Base-by-base conservation (phyloP, 768 basidiomycete genomes). In the Russula sp. region DNA sequence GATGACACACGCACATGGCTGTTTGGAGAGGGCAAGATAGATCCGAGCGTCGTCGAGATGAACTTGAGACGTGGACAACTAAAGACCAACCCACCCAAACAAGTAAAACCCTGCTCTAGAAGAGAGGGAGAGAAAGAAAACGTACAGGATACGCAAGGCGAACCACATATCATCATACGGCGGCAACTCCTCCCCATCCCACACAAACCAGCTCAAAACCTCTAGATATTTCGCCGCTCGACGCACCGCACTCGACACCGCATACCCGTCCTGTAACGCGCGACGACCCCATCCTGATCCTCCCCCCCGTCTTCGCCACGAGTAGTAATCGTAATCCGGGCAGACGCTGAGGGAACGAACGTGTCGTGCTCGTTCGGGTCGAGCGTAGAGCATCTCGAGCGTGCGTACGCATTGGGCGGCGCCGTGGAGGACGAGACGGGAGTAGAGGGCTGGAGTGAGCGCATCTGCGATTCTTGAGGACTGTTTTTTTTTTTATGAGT, bases 141-240 rank as follows among this genome's bases (percentile, higher is more conserved):
- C 80, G 69, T 66, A 90, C 88, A 82, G 83, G 56, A 81, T 73
- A 41, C 86, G 81, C 66, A 91, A 75, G 47, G 84, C 82, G 63
- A 86, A 80, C 88, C 88, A 91, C 85, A 91, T 86, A 64, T 86
- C 83, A 61, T 90, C 88, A 63, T 81, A 74, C 38, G 78, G 80
- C 16, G 84, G 81, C 38, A 83, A 75, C 8, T 75, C 72, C 69
- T 87, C 85, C 4, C 81, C 85, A 63, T 85, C 85, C 88, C 88
- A 91, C 39, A 81, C 73, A 67, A 90, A 90, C 13, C 76, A 82
- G 34, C 76, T 73, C 43, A 91, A 77, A 20, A 85, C 85, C 50
- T 90, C 88, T 46, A 90, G 72, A 50, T 73, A 70, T 67, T 67
- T 73, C 43, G 79, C 85, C 9, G 81, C 74, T 22, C 75, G 68